phyloP scores from a whole-genome alignment of 345 rosid species.

The Murraya koenigii region DNA sequence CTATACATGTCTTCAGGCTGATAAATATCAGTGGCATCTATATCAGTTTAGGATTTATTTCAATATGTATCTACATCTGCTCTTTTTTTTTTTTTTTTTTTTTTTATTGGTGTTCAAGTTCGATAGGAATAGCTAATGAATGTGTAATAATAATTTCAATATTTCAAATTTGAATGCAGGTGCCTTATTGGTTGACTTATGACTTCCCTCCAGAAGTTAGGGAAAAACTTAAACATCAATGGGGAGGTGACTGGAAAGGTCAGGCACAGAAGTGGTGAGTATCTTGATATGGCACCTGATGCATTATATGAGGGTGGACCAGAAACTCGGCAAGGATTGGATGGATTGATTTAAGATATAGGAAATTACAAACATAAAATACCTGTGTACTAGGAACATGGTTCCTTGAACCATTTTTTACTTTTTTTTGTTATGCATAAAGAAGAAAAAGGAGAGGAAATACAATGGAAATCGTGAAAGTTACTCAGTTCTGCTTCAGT shows the following conservation, averaged over 20 bases:
- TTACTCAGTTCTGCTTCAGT: not conserved
- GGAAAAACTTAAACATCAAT: slow-evolving; percentile 69
- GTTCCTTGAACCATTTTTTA: not conserved
- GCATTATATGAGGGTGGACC: not conserved
- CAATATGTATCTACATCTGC: not conserved
- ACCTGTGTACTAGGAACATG: not conserved
- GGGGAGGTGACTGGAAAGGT: slow-evolving; percentile 98
- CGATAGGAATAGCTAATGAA: not conserved
- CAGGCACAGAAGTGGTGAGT: slow-evolving; percentile 97
- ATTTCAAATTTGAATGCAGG: slow-evolving; percentile 34
- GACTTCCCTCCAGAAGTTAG: slow-evolving; percentile 91
- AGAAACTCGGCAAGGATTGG: not conserved
- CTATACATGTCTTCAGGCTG: not conserved
- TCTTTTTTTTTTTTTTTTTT: not conserved
- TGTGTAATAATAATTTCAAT: not conserved
- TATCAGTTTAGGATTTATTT: not conserved
- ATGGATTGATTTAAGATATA: not conserved
- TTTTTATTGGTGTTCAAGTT: not conserved
- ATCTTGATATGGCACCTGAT: slow-evolving; percentile 1
- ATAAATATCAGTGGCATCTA: not conserved
- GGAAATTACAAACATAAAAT: not conserved
- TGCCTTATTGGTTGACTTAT: slow-evolving; percentile 81
- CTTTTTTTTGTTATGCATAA: not conserved
- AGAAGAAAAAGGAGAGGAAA: not conserved
- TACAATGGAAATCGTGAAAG: not conserved